Percentiles rank a stretch among this genome's conserved stretches.
phyloP scores from a whole-genome alignment of 2,329 filamentous ascomycete species.

The Aquanectria penicillioides region DNA sequence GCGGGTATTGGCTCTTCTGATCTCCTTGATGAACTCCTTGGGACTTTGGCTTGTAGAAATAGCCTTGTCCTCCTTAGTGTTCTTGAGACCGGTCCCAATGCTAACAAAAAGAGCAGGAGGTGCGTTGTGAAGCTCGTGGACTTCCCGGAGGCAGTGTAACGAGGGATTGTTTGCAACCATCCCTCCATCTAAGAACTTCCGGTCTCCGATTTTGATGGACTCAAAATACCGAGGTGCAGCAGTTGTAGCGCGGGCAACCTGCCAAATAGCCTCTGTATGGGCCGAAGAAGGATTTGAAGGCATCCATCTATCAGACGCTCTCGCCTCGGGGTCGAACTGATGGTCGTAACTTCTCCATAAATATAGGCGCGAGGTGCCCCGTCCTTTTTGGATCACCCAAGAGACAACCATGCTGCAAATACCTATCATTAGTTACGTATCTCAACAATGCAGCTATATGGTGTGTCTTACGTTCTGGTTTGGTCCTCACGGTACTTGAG shows the following conservation, averaged over 20 bases:
- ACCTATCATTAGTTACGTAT: neutral
- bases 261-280: neutral
- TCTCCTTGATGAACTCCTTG: neutral
- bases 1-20: too few species aligned
- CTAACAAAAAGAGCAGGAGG: neutral
- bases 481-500: constrained; percentile 11
- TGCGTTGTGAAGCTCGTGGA: neutral
- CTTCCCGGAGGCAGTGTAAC: accelerated
- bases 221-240: constrained; percentile 9
- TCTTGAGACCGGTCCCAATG: constrained; percentile 15
- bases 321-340: neutral
- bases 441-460: neutral
- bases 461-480: constrained; percentile 3
- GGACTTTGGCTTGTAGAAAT: neutral
- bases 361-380: neutral
- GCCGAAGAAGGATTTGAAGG: neutral
- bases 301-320: neutral
- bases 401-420: neutral
- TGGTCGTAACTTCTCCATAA: constrained; percentile 10
- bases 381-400: neutral
- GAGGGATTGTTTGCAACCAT: constrained; percentile 15
- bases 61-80: neutral
- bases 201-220: neutral
- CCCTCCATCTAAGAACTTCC: neutral
- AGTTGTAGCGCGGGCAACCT: constrained; percentile 10